Conservation (phyloP, 2,329 filamentous ascomycete genomes). For the Emmonsiellopsis sp. region DNA sequence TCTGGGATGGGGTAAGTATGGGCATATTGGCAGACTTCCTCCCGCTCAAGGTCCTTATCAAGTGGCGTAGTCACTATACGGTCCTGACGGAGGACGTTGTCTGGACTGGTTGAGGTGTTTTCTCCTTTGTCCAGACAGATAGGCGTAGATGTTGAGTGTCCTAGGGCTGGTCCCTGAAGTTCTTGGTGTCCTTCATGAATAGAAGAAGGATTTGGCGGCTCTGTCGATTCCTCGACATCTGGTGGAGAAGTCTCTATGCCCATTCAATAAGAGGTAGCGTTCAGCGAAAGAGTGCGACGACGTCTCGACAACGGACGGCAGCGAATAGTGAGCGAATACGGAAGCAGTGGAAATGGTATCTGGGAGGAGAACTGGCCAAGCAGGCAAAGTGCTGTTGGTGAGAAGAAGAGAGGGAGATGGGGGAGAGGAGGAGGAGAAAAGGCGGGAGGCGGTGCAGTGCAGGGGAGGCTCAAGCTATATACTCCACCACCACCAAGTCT, state of each 20-base stretch:
- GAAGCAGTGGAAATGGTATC: background rate
- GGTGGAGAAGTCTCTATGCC: slow-evolving; percentile 28
- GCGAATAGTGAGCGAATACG: background rate
- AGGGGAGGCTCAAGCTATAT: too few relatives aligned
- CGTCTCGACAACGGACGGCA: background rate
- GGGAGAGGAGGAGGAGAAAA: too few relatives aligned
- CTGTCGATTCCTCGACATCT: slow-evolving; percentile 35
- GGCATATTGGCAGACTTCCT: slow-evolving; percentile 15
- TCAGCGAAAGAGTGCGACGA: background rate
- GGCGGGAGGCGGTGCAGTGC: too few relatives aligned
- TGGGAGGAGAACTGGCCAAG: background rate
- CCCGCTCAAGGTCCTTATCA: slow-evolving; percentile 5
- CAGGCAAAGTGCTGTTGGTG: background rate
- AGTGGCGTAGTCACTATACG: slow-evolving; percentile 4
- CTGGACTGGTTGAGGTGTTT: slow-evolving; percentile 9
- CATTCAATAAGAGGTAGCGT: slow-evolving; percentile 25
- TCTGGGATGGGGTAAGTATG: slow-evolving; percentile 17
- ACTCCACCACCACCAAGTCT: too few relatives aligned
- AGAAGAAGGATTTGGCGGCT: slow-evolving; percentile 30
- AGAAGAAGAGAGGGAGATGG: background rate
- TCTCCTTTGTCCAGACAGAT: slow-evolving; percentile 9
- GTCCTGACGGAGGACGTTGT: background rate
- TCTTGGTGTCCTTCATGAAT: slow-evolving; percentile 16
- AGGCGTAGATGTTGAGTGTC: slow-evolving; percentile 11
- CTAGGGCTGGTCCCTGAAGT: slow-evolving; percentile 14